Evolutionary conservation across 2,329 filamentous ascomycete species (phyloP).

Genomic region (Verticillium albo-atrum): DNA sequence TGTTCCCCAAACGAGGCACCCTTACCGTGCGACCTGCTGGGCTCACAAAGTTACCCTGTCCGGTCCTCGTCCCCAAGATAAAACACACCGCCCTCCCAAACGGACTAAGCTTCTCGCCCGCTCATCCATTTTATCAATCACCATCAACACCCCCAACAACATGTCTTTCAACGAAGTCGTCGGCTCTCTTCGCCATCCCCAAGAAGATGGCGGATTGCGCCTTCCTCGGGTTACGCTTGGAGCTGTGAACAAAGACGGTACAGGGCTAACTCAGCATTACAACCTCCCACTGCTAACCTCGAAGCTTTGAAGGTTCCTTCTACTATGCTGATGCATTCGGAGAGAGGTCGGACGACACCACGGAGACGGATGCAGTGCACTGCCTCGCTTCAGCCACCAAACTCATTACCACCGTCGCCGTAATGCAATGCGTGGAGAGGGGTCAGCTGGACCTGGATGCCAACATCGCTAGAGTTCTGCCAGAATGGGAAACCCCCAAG

Average conservation of each 20-base stretch:
- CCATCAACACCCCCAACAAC: too few species aligned
- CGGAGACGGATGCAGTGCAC: not conserved
- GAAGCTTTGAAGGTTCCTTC: not conserved
- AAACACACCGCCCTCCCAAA: too few species aligned
- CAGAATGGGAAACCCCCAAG: constrained; percentile 1
- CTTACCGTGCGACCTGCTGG: too few species aligned
- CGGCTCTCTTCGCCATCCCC: too few species aligned
- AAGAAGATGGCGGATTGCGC: not conserved
- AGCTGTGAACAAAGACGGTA: not conserved
- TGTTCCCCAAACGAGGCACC: too few species aligned
- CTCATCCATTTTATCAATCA: too few species aligned
- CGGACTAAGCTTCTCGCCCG: too few species aligned
- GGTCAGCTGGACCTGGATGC: constrained; percentile 1
- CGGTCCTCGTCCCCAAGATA: too few species aligned
- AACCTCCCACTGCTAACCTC: too few species aligned
- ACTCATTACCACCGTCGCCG: constrained; percentile 1
- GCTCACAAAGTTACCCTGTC: too few species aligned
- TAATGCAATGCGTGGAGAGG: constrained; percentile 2
- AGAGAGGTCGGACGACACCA: not conserved
- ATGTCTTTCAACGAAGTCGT: too few species aligned
- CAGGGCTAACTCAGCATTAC: not conserved
- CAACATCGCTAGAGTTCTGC: not conserved
- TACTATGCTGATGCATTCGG: not conserved
- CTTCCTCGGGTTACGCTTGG: not conserved
- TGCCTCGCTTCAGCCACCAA: constrained; percentile 1